phyloP scores from a whole-genome alignment of 495 filamentous ascomycete species.

The Daldinia childiae region DNA sequence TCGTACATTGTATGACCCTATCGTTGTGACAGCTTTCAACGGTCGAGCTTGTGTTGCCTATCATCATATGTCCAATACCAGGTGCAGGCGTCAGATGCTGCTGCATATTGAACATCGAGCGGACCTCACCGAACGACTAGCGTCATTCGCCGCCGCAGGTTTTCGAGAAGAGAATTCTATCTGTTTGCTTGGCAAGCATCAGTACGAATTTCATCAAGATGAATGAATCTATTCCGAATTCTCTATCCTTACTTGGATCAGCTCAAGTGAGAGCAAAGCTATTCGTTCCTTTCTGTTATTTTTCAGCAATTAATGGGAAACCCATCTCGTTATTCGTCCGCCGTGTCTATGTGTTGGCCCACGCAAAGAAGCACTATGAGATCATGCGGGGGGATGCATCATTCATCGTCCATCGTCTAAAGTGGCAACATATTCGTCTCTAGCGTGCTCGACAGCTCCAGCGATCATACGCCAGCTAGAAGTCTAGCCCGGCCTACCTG shows the following conservation, averaged over 20 bases:
- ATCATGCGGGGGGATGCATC: slow-evolving; percentile 39
- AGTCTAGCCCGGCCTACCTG: slow-evolving; percentile 3
- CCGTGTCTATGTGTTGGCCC: slow-evolving; percentile 19
- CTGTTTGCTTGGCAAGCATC: neutral
- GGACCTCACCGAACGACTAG: slow-evolving; percentile 2
- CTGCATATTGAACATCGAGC: slow-evolving; percentile 4
- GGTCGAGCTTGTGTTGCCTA: slow-evolving; percentile 1
- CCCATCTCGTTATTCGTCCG: neutral
- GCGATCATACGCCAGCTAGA: neutral
- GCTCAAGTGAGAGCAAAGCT: slow-evolving; percentile 15
- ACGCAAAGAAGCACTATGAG: slow-evolving; percentile 29
- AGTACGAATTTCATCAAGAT: neutral
- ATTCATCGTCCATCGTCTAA: slow-evolving; percentile 25
- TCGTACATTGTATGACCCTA: slow-evolving; percentile 26
- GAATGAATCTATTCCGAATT: slow-evolving; percentile 3
- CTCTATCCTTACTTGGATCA: neutral
- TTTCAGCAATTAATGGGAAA: neutral
- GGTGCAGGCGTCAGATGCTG: slow-evolving; percentile 8
- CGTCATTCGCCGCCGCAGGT: slow-evolving; percentile 14
- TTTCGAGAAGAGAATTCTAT: slow-evolving; percentile 13
- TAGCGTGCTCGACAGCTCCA: slow-evolving; percentile 6
- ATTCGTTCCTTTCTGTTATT: slow-evolving; percentile 12
- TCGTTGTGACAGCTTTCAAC: slow-evolving; percentile 22
- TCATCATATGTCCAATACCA: slow-evolving; percentile 11
- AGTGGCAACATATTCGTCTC: slow-evolving; percentile 30